phyloP scores from a whole-genome alignment of 495 filamentous ascomycete genomes.

The Tuber calosporum region DNA sequence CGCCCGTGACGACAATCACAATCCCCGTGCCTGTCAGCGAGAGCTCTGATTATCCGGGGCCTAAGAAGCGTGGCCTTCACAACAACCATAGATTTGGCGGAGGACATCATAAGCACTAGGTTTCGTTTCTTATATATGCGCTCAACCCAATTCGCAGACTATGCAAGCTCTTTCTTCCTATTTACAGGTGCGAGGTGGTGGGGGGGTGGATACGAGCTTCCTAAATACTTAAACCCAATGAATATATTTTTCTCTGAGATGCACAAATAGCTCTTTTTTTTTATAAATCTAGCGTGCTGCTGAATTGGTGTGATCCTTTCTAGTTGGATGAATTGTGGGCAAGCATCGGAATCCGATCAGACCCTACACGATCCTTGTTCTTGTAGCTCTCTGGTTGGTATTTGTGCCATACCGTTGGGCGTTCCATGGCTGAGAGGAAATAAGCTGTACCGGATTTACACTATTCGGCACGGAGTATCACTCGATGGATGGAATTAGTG shows the following conservation, averaged over 20 bases:
- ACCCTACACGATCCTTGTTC: background rate
- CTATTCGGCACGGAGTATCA: background rate
- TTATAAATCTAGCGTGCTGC: background rate
- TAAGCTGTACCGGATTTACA: background rate
- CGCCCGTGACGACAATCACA: constrained; percentile 20
- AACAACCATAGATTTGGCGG: background rate
- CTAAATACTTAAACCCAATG: background rate
- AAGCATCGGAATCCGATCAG: background rate
- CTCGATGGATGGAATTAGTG: background rate
- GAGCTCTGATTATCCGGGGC: background rate
- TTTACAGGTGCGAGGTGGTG: background rate
- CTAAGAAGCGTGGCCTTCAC: background rate
- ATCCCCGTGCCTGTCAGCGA: constrained; percentile 1
- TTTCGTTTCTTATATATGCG: background rate
- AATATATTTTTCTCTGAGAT: background rate
- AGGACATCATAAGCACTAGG: background rate
- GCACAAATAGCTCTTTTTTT: background rate
- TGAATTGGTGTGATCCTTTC: background rate
- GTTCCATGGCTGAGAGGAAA: too few relatives aligned
- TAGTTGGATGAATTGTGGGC: background rate
- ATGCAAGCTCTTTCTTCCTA: background rate
- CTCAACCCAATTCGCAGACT: background rate
- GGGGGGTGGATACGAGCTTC: background rate
- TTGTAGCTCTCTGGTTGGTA: background rate
- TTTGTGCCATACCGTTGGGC: background rate